Conservation (phyloP, 345 rosid genomes). For the Barbarea vulgaris region DNA sequence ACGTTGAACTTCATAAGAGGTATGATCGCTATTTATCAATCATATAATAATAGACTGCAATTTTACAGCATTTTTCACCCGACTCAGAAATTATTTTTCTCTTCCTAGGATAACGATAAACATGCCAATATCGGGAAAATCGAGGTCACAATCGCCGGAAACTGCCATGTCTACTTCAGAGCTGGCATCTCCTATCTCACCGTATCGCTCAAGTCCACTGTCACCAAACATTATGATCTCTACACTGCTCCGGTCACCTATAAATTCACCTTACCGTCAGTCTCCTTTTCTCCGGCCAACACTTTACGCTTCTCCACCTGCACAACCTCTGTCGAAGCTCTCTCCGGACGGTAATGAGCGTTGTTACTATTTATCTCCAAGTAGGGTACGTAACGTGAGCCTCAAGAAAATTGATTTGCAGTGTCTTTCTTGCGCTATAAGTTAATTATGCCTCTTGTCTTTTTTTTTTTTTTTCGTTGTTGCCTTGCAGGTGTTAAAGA, state of each 20-base stretch:
- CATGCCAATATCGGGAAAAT: slow-evolving; percentile 46
- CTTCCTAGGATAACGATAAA: slow-evolving; percentile 56
- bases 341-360: slow-evolving; percentile 27
- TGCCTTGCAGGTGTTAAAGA: slow-evolving; percentile 49
- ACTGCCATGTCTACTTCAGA: slow-evolving; percentile 47
- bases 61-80: neutral
- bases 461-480: neutral
- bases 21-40: slow-evolving; percentile 16
- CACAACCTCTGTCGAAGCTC: slow-evolving; percentile 37
- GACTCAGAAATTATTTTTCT: neutral
- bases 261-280: slow-evolving; percentile 45
- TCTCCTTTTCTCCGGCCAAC: slow-evolving; percentile 59
- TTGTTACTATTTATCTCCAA: slow-evolving; percentile 39
- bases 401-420: neutral
- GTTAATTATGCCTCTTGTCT: neutral
- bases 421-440: neutral
- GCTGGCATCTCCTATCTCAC: slow-evolving; percentile 51
- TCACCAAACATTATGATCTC: slow-evolving; percentile 52
- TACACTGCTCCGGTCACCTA: slow-evolving; percentile 52
- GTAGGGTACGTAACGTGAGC: slow-evolving; percentile 37
- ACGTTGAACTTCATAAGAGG: slow-evolving; percentile 61
- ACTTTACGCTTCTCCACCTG: slow-evolving; percentile 52
- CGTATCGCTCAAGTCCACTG: slow-evolving; percentile 47
- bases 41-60: neutral
- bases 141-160: slow-evolving; percentile 30